These are phyloP conservation scores for Russula griseocarnosa DNA, from an alignment of 768 basidiomycete genomes.

Conservation along the genomic window DNA sequence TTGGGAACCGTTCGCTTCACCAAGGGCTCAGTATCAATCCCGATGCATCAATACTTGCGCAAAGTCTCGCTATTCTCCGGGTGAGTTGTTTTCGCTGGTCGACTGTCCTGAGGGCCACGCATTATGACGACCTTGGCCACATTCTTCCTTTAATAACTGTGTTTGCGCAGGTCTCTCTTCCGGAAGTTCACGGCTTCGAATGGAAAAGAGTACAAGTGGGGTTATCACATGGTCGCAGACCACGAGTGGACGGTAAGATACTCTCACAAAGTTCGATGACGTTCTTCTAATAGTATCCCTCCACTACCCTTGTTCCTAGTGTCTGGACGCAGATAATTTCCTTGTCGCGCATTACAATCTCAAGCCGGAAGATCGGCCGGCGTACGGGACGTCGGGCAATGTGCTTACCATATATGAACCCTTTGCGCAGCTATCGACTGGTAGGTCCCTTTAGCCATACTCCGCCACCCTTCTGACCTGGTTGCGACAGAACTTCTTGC, in stretches of 20 bases:
- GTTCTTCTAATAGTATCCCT: neutral
- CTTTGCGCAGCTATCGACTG: conserved; percentile 50
- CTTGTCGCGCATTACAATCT: conserved; percentile 66
- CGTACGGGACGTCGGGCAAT: conserved; percentile 61
- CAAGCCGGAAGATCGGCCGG: conserved; percentile 49
- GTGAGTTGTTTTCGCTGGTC: conserved; percentile 40
- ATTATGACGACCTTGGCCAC: conserved; percentile 6
- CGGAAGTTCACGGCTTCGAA: conserved; percentile 67
- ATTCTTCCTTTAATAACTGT: neutral
- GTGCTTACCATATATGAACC: conserved; percentile 56
- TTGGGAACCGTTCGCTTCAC: conserved; percentile 59
- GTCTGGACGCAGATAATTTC: conserved; percentile 49
- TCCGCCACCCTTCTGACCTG: neutral
- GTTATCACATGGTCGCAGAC: conserved; percentile 47
- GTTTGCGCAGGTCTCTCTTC: conserved; percentile 51
- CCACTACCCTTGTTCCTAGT: conserved; percentile 38
- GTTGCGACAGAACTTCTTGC: conserved; percentile 25
- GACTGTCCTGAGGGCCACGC: neutral
- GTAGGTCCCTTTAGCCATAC: conserved; percentile 36
- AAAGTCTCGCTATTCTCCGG: conserved; percentile 63
- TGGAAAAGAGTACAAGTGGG: conserved; percentile 70
- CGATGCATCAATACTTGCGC: conserved; percentile 61
- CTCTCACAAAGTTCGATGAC: conserved; percentile 16
- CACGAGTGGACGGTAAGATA: conserved; percentile 72
- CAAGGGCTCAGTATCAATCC: conserved; percentile 43